Evolutionary conservation across 2,329 filamentous ascomycete species (phyloP), one percentile per base, ranked within the genome.

Genomic region (Sclerotiophoma versabilis): DNA sequence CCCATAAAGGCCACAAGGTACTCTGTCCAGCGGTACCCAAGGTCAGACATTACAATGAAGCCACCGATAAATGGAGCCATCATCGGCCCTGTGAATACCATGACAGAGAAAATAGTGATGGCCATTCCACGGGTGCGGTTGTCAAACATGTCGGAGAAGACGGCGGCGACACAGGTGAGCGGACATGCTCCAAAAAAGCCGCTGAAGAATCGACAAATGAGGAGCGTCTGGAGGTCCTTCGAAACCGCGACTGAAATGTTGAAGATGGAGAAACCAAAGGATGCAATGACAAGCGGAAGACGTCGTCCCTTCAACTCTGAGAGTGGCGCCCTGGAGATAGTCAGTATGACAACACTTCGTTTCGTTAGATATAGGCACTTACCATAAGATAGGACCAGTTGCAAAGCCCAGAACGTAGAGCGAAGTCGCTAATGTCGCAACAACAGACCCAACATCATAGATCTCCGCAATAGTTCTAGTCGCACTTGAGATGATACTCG

Each of bases 1-100:
- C 82, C 83, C 81, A 86, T 83, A 59, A 87, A 80, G 0, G 79
- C 79, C 2, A 80, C 76, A 37, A 86, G 76, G 61, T 83, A 86
- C 25, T 80, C 73, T 1, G 82, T 84, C 81, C 81, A 84, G 34
- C 81, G 78, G 81, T 82, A 84, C 25, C 81, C 81, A 1, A 83
- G 74, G 17, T 76, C 58, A 32, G 77, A 79, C 53, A 80, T 76
- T 59, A 80, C 76, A 54, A 82, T 82, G 68, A 83, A 84, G 10
- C 82, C 82, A 36, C 82, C 82, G 39, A 84, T 79, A 49, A 83
- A 84, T 3, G 82, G 82, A 2, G 81, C 81, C 8, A 83, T 62
- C 6, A 26, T 83, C 0, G 82, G 82, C 0, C 82, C 81, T 3
- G 79, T 71, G 57, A 85, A 84, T 0, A 80, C 81, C 3, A 78